Percentiles rank a stretch among this genome's conserved stretches.
phyloP scores from a whole-genome alignment of 352 stramenopile genomes.

The Phytophthora pini region DNA sequence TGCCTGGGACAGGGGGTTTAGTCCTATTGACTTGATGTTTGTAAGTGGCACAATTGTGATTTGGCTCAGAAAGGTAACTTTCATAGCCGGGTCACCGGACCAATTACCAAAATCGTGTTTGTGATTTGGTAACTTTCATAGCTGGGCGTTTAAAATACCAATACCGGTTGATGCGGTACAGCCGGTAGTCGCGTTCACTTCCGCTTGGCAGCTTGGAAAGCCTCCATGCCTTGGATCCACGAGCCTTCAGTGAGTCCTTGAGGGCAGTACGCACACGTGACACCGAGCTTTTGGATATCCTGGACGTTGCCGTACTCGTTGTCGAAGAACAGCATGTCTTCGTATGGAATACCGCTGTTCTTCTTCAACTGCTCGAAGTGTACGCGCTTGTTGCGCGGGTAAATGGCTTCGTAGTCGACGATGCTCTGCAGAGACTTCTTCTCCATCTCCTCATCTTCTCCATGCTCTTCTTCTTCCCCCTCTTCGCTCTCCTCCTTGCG shows the following conservation, averaged over 20 bases:
- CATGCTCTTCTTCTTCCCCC: background rate
- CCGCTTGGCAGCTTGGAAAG: slow-evolving; percentile 63
- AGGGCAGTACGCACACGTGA: slow-evolving; percentile 82
- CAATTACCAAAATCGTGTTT: too few species aligned
- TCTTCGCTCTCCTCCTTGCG: background rate
- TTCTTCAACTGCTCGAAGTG: slow-evolving; percentile 94
- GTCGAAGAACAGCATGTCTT: slow-evolving; percentile 98
- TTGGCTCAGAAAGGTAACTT: too few species aligned
- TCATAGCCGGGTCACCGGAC: too few species aligned
- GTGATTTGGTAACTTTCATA: too few species aligned
- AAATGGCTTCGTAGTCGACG: slow-evolving; percentile 84
- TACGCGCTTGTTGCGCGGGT: slow-evolving; percentile 84
- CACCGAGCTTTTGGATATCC: slow-evolving; percentile 69
- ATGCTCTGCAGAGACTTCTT: slow-evolving; percentile 63
- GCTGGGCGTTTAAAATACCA: too few species aligned
- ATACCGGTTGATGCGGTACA: too few species aligned
- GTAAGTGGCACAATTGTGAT: too few species aligned
- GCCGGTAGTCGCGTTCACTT: slow-evolving; percentile 2
- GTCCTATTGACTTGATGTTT: too few species aligned
- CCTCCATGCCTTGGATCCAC: slow-evolving; percentile 78
- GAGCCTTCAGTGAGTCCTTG: slow-evolving; percentile 71
- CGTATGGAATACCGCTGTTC: slow-evolving; percentile 90
- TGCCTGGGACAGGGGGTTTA: too few species aligned
- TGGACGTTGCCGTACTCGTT: slow-evolving; percentile 89
- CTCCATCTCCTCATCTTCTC: slow-evolving; percentile 4